These are phyloP conservation scores for Termitomyces sp. DNA, from an alignment of 768 basidiomycete species.

Conservation along the genomic window DNA sequence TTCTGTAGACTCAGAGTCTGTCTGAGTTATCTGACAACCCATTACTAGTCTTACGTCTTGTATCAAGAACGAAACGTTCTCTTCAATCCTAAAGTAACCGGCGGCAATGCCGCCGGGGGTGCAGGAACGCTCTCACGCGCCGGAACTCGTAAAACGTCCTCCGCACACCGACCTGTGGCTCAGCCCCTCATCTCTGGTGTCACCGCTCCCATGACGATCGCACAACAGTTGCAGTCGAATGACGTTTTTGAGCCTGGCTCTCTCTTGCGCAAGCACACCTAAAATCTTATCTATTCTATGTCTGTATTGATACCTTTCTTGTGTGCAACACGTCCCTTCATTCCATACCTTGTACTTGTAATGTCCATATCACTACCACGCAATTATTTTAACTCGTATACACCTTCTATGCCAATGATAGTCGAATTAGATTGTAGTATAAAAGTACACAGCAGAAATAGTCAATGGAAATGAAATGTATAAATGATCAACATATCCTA, in stretches of 20 bases:
- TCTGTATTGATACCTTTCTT: conserved; percentile 8
- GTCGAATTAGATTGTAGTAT: conserved; percentile 15
- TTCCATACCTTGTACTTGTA: conserved; percentile 14
- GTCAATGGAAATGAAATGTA: conserved; percentile 10
- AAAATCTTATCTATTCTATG: conserved; percentile 12
- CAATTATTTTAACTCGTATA: conserved; percentile 5
- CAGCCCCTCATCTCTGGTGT: conserved; percentile 33
- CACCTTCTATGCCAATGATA: conserved; percentile 7
- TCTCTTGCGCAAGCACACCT: conserved; percentile 53
- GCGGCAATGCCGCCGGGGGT: conserved; percentile 26
- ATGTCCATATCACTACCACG: neutral
- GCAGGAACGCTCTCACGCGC: conserved; percentile 33
- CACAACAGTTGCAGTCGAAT: conserved; percentile 28
- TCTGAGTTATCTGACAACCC: conserved; percentile 3
- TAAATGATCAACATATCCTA: conserved; percentile 1
- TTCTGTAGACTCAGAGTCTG: conserved; percentile 9
- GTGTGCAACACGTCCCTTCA: conserved; percentile 2
- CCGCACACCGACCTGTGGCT: conserved; percentile 23
- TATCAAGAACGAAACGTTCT: conserved; percentile 77
- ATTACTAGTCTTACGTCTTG: conserved; percentile 72
- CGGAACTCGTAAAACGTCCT: conserved; percentile 34
- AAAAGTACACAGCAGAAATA: conserved; percentile 17
- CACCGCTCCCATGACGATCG: conserved; percentile 34
- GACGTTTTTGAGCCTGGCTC: conserved; percentile 76
- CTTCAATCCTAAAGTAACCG: conserved; percentile 41